Conservation (phyloP, 495 filamentous ascomycete species). For the Penicillium manginii region DNA sequence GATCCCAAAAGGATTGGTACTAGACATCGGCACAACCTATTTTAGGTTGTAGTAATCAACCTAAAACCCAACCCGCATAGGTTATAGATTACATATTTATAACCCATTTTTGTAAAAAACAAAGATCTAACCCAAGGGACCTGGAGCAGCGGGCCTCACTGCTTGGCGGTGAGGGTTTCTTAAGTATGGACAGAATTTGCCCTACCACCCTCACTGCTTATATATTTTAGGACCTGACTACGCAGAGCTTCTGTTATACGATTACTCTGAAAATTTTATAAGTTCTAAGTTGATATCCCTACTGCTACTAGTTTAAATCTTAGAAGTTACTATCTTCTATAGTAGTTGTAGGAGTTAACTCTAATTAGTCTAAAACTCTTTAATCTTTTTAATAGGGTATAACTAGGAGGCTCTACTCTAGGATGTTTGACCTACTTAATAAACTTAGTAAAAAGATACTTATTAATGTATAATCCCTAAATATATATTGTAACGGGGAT, state of each 20-base stretch:
- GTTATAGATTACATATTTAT: too few relatives aligned
- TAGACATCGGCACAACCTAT: too few relatives aligned
- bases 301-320: not conserved
- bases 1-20: too few relatives aligned
- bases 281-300: not conserved
- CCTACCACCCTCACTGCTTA: not conserved
- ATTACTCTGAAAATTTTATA: not conserved
- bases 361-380: not conserved
- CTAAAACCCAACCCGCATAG: too few relatives aligned
- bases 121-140: conserved; percentile 10
- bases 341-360: not conserved
- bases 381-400: too few relatives aligned
- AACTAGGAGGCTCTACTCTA: too few relatives aligned
- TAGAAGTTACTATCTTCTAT: not conserved
- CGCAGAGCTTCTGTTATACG: not conserved
- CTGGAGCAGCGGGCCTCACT: not conserved
- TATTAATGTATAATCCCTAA: too few relatives aligned
- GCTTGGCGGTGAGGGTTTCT: not conserved
- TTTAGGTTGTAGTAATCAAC: too few relatives aligned
- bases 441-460: too few relatives aligned
- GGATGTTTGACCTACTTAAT: too few relatives aligned
- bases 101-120: too few relatives aligned
- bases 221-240: not conserved
- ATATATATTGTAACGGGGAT: too few relatives aligned
- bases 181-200: not conserved